These are phyloP conservation scores for Russula brevipes DNA, from an alignment of 768 basidiomycete species.

Conservation along the genomic window DNA sequence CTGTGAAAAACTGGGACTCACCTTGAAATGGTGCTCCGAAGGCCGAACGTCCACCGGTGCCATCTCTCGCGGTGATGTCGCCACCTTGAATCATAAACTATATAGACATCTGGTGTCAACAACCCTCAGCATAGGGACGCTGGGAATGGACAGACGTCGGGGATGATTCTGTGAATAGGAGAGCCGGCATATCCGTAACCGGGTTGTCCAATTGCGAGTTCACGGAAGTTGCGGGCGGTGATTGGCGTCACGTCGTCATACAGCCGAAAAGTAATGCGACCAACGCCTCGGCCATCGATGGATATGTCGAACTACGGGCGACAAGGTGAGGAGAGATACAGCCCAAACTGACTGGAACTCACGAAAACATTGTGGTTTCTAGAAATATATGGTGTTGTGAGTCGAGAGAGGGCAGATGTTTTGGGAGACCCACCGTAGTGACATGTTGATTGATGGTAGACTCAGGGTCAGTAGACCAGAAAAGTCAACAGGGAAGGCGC, in stretches of 20 bases:
- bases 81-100: constrained; percentile 85
- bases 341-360: neutral
- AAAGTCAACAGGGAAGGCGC: neutral
- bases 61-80: constrained; percentile 71
- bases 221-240: constrained; percentile 52
- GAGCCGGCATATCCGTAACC: constrained; percentile 47
- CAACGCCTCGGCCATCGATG: constrained; percentile 30
- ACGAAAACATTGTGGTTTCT: constrained; percentile 21
- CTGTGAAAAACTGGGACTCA: constrained; percentile 31
- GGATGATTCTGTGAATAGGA: constrained; percentile 57
- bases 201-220: constrained; percentile 46
- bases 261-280: constrained; percentile 52
- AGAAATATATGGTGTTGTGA: neutral
- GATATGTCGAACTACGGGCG: constrained; percentile 33
- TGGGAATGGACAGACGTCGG: constrained; percentile 40
- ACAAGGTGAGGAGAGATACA: neutral
- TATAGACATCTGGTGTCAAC: neutral
- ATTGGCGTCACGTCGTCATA: constrained; percentile 46
- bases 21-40: constrained; percentile 77
- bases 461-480: neutral
- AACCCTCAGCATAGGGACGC: neutral
- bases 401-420: neutral
- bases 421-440: constrained; percentile 1
- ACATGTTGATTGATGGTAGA: neutral
- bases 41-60: constrained; percentile 81